phyloP scores from a whole-genome alignment of 768 basidiomycete species.

The Serendipita vermifera region DNA sequence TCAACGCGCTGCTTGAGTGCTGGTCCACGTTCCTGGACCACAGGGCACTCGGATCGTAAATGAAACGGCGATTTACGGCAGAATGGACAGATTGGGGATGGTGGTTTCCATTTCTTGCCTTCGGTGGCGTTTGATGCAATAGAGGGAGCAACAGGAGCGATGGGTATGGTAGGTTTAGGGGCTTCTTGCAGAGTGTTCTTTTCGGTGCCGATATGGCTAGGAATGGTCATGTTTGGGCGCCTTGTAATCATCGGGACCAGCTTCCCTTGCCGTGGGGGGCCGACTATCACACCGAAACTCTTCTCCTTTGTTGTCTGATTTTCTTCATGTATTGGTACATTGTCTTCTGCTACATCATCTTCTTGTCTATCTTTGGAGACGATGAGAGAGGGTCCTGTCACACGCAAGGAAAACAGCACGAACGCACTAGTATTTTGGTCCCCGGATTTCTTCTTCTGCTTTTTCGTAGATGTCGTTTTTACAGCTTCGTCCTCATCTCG shows the following conservation, averaged over 20 bases:
- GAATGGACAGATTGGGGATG: conserved; percentile 27
- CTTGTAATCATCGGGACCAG: not conserved
- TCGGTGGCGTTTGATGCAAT: not conserved
- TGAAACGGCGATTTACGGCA: conserved; percentile 37
- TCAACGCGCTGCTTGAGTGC: conserved; percentile 35
- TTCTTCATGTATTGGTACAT: not conserved
- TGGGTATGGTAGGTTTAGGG: not conserved
- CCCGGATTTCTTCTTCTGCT: conserved; percentile 2
- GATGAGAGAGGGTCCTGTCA: conserved; percentile 7
- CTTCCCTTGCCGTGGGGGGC: not conserved
- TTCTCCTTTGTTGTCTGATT: not conserved
- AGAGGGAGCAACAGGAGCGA: not conserved
- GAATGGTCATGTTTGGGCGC: not conserved
- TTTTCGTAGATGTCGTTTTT: conserved; percentile 19
- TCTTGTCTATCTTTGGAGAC: not conserved
- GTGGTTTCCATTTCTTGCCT: not conserved
- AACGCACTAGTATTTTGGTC: not conserved
- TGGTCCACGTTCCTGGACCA: conserved; percentile 31
- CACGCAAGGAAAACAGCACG: conserved; percentile 9
- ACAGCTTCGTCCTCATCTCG: conserved; percentile 15
- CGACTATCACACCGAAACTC: not conserved
- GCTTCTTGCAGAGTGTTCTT: not conserved
- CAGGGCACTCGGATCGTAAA: conserved; percentile 36
- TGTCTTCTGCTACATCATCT: not conserved
- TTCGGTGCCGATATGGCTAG: not conserved